Evolutionary conservation across 2,329 filamentous ascomycete species (phyloP), one percentile per base, ranked within the genome.

Genomic region (Botryotinia calthae): DNA sequence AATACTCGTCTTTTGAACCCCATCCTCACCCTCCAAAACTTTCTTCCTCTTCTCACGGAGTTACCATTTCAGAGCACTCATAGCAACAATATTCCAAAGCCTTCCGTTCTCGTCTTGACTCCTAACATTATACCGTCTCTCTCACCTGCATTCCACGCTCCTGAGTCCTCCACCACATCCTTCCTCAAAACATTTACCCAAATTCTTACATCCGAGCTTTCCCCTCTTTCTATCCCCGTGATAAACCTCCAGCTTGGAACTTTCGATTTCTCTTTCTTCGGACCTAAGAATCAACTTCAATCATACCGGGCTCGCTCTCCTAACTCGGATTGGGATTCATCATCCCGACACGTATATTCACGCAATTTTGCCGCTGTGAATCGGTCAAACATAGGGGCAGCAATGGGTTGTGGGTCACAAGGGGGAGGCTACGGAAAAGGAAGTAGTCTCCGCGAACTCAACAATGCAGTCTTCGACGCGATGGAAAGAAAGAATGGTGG

Each of bases 1-100:
- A 97, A 98, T 82, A 95, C 94, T 25, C 95, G 97, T 79, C 88
- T 99, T 20, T 87, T 98, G 71, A 92, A 94, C 73, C 95, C 95
- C 1, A 94, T 98, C 76, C 88, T 97, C 70, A 94, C 93, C 8
- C 91, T 95, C 56, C 95, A 98, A 83, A 88, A 93, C 70, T 96
- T 98, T 83, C 86, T 98, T n/a, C 92, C 92, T 0, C 88, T 95
- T 44, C 86, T 95, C 70, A 92, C 88, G 5, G 85, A 86, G 78
- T 80, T 86, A 84, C 67, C 85, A 84, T 69, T 84, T 82, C 79
- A 70, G 74, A 80, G 73, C 76, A 73, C 76, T 75, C 20, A 6
- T 9, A n/a, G 20, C n/a, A n/a, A 37, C 25, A 31, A 10, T 59
- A 80, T 82, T 16, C 84, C 84, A 78, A 88, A 85, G 79, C 92